phyloP scores from a whole-genome alignment of 2,329 filamentous ascomycete species.

The Neonectria coccinea region DNA sequence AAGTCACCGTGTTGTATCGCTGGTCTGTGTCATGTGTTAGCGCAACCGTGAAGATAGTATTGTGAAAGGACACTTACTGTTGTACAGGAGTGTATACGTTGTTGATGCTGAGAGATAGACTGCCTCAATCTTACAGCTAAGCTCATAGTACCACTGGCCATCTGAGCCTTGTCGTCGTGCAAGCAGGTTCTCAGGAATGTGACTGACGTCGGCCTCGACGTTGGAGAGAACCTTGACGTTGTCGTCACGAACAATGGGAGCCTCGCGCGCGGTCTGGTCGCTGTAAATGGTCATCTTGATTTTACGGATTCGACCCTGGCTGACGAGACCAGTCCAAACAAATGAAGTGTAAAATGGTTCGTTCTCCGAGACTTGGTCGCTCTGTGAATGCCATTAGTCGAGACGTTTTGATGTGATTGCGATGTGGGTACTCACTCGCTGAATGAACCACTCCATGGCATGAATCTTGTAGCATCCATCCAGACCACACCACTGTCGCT shows the following conservation, averaged over 20 bases:
- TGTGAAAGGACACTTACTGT: slow-evolving; percentile 48
- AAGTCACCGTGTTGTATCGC: slow-evolving; percentile 56
- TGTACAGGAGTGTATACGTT: slow-evolving; percentile 57
- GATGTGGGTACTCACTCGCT: slow-evolving; percentile 43
- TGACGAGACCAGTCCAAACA: slow-evolving; percentile 49
- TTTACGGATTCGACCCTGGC: slow-evolving; percentile 48
- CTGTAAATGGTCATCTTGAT: slow-evolving; percentile 54
- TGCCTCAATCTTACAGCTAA: slow-evolving; percentile 55
- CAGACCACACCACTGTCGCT: slow-evolving; percentile 52
- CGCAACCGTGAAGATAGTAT: background rate
- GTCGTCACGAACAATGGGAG: slow-evolving; percentile 51
- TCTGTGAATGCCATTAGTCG: slow-evolving; percentile 39
- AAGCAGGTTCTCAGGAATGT: slow-evolving; percentile 54
- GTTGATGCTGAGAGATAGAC: slow-evolving; percentile 57
- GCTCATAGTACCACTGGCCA: slow-evolving; percentile 54
- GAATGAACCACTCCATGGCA: slow-evolving; percentile 60
- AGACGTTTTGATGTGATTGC: background rate
- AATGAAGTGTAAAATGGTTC: slow-evolving; percentile 52
- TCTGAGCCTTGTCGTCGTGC: slow-evolving; percentile 51
- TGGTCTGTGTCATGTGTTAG: slow-evolving; percentile 48
- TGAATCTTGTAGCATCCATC: slow-evolving; percentile 53
- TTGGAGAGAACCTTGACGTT: slow-evolving; percentile 53
- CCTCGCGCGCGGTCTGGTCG: slow-evolving; percentile 46
- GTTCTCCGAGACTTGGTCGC: slow-evolving; percentile 55
- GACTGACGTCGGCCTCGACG: slow-evolving; percentile 55